Evolutionary conservation across 306 rosid species (phyloP).

Genomic region (Trichosanthes truncata): DNA sequence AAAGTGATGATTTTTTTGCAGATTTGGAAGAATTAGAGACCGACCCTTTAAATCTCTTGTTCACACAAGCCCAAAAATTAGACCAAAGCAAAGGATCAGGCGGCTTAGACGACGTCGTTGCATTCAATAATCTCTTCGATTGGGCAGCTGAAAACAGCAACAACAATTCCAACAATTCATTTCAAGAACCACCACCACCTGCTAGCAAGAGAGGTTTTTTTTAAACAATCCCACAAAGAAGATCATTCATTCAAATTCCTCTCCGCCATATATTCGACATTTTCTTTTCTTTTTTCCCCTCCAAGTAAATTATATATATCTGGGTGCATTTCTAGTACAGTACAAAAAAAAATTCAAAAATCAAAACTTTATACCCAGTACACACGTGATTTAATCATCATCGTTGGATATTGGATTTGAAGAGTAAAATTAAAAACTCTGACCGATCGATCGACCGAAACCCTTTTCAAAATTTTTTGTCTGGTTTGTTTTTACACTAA

Average conservation of each 20-base stretch:
- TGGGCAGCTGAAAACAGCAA: conserved; percentile 27
- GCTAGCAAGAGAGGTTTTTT: conserved; percentile 32
- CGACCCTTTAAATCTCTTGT: conserved; percentile 43
- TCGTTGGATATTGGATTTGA: background rate
- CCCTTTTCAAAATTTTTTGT: background rate
- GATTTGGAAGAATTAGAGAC: conserved; percentile 49
- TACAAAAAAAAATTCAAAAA: background rate
- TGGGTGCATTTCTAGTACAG: background rate
- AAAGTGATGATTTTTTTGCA: conserved; percentile 47
- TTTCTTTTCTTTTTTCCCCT: background rate
- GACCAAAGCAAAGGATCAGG: background rate
- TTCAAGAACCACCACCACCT: conserved; percentile 12
- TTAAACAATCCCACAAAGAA: conserved; percentile 11
- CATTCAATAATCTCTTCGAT: conserved; percentile 38
- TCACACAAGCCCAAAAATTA: conserved; percentile 25
- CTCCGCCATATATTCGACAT: background rate
- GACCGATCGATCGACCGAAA: background rate
- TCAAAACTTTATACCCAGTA: background rate
- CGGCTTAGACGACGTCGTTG: conserved; percentile 22
- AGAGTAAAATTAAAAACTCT: background rate
- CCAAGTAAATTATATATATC: background rate
- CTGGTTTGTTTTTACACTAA: background rate
- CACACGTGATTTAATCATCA: background rate
- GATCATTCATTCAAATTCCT: background rate
- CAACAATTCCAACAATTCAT: conserved; percentile 1